Evolutionary conservation across 352 stramenopile genomes (phyloP).

Genomic region (Pythium guiyangense): DNA sequence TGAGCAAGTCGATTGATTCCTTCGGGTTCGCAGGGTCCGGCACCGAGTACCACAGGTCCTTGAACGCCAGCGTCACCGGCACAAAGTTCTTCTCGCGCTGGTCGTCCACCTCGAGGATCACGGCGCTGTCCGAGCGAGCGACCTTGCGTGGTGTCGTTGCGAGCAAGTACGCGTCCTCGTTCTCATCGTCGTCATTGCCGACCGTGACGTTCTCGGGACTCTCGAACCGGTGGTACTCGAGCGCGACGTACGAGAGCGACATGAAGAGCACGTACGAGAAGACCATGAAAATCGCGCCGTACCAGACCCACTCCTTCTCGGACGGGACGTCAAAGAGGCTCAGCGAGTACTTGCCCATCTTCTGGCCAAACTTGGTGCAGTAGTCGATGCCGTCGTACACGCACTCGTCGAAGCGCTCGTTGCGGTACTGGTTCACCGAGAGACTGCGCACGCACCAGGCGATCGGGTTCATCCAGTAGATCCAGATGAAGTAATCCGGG

Average conservation of each 20-base stretch:
- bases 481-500: too few relatives aligned
- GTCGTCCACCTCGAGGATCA: slow-evolving; percentile 4
- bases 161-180: too few relatives aligned
- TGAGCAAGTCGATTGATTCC: slow-evolving; percentile 47
- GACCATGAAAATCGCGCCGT: too few relatives aligned
- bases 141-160: too few relatives aligned
- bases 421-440: slow-evolving; percentile 24
- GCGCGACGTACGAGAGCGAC: too few relatives aligned
- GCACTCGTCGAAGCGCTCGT: slow-evolving; percentile 18
- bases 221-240: too few relatives aligned
- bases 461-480: slow-evolving; percentile 51
- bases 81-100: slow-evolving; percentile 14
- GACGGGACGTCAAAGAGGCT: slow-evolving; percentile 22
- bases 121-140: too few relatives aligned
- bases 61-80: slow-evolving; percentile 40
- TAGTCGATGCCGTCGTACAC: slow-evolving; percentile 25
- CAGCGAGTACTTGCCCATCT: slow-evolving; percentile 30
- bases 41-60: slow-evolving; percentile 43
- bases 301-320: too few relatives aligned
- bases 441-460: slow-evolving; percentile 29
- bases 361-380: slow-evolving; percentile 18
- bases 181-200: too few relatives aligned
- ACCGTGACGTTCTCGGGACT: too few relatives aligned
- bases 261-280: too few relatives aligned
- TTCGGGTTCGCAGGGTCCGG: slow-evolving; percentile 19